Percentiles rank a stretch among this genome's conserved stretches.
Conservation (phyloP, 2,329 filamentous ascomycete genomes). For the Rhinocladiella mackenziei region DNA sequence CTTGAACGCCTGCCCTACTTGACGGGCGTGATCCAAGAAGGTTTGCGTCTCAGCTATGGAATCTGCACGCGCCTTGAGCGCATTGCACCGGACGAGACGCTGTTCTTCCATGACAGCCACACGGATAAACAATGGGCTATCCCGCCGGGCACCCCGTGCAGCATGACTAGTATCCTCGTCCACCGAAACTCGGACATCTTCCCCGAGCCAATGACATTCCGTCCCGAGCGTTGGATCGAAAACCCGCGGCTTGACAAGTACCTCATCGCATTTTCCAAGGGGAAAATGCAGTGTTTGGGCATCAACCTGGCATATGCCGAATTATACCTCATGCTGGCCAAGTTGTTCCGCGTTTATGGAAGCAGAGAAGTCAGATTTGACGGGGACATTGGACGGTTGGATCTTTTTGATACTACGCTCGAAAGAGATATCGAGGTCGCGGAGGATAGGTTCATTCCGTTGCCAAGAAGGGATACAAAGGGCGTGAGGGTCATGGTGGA, state of each 20-base stretch:
- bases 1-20: constrained; percentile 34
- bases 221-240: constrained; percentile 38
- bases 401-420: constrained; percentile 23
- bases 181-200: constrained; percentile 39
- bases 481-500: constrained; percentile 16
- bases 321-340: constrained; percentile 38
- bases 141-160: constrained; percentile 14
- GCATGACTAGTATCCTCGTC: constrained; percentile 37
- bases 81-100: constrained; percentile 26
- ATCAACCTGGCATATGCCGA: constrained; percentile 40
- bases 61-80: constrained; percentile 32
- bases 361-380: constrained; percentile 35
- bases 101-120: constrained; percentile 10
- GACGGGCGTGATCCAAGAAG: constrained; percentile 36
- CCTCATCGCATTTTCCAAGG: constrained; percentile 40
- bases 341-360: constrained; percentile 41
- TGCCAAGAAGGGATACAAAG: constrained; percentile 14
- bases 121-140: not conserved
- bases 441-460: constrained; percentile 16
- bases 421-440: constrained; percentile 20
- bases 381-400: constrained; percentile 26
- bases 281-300: constrained; percentile 47
- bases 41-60: constrained; percentile 34
- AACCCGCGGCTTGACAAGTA: constrained; percentile 32
- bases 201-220: constrained; percentile 35